A percentile compares a stretch with the other conserved stretches of the same genome.
These are phyloP conservation scores for Amaranthus cruentus DNA, from an alignment of 148 eudicot species.

Conservation along the genomic window DNA sequence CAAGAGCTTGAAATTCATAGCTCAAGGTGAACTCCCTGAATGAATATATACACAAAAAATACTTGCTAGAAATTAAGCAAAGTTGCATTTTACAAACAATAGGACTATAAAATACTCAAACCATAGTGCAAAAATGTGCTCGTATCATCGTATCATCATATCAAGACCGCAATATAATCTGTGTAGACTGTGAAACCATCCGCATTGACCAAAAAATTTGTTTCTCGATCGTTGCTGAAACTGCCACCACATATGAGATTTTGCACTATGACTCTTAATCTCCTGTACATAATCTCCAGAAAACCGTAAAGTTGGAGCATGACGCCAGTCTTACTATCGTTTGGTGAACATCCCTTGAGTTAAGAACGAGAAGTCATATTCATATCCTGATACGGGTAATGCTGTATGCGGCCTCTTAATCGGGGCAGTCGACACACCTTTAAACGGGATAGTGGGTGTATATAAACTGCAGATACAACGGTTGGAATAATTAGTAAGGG, in stretches of 20 bases:
- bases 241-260: too few relatives aligned
- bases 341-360: slow-evolving; percentile 49
- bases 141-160: too few relatives aligned
- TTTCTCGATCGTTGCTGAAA: too few relatives aligned
- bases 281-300: slow-evolving; percentile 20
- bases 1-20: background rate
- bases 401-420: slow-evolving; percentile 22
- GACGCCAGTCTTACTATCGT: slow-evolving; percentile 20
- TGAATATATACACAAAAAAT: background rate
- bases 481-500: background rate
- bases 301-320: background rate
- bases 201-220: too few relatives aligned
- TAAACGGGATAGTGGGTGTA: slow-evolving; percentile 20
- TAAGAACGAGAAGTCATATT: slow-evolving; percentile 64
- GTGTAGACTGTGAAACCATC: too few relatives aligned
- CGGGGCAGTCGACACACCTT: slow-evolving; percentile 10
- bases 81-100: slow-evolving; percentile 13
- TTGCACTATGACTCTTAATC: background rate
- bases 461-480: slow-evolving; percentile 27
- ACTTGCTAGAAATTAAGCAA: background rate
- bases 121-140: background rate
- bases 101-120: background rate
- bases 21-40: too few relatives aligned
- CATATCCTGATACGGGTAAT: slow-evolving; percentile 47
- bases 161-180: too few relatives aligned